Conservation (phyloP, 108 stramenopile genomes). For the Cyclotella sp. region DNA sequence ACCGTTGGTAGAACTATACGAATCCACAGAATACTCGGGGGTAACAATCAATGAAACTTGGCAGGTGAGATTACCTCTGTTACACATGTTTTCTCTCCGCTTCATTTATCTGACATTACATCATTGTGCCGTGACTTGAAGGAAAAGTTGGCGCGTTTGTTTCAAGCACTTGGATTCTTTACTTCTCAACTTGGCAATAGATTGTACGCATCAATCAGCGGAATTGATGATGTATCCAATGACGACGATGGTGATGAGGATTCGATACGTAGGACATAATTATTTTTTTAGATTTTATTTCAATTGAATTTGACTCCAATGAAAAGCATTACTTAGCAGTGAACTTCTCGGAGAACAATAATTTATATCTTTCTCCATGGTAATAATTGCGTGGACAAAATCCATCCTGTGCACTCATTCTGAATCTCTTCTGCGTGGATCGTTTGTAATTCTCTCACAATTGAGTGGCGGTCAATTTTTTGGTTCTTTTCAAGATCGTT, state of each 20-base stretch:
- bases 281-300: not conserved
- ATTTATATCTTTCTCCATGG: conserved; percentile 50
- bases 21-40: conserved; percentile 86
- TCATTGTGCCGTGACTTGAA: not conserved
- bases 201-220: conserved; percentile 31
- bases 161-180: conserved; percentile 26
- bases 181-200: conserved; percentile 11
- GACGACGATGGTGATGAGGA: conserved; percentile 10
- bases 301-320: not conserved
- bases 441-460: conserved; percentile 60
- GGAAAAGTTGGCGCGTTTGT: conserved; percentile 32
- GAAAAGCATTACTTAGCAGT: not conserved
- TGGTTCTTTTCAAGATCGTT: conserved; percentile 52
- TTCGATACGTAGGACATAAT: not conserved
- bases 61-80: conserved; percentile 28
- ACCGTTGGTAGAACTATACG: conserved; percentile 64
- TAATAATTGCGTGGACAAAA: conserved; percentile 59
- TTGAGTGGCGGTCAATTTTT: conserved; percentile 37
- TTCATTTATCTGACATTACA: not conserved
- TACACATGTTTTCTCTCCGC: not conserved
- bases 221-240: not conserved
- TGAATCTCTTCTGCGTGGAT: conserved; percentile 47
- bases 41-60: conserved; percentile 83
- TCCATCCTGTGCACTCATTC: conserved; percentile 63
- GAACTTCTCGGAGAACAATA: no score